Conservation (phyloP, 192 early-diverging fungal species). For the Diversispora eburnea region DNA sequence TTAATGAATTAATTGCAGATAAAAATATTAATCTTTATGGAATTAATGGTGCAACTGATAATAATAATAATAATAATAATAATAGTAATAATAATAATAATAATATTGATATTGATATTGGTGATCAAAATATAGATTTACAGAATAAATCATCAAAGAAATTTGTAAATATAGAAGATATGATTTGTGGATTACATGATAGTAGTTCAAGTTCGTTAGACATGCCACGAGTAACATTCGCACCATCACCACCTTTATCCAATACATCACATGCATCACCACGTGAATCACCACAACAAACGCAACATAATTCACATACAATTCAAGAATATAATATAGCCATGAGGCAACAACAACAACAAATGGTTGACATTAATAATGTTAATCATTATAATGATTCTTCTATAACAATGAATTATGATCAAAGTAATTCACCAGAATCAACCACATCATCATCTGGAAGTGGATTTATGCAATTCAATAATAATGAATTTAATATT, state of each 20-base stretch:
- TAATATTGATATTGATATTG: background rate
- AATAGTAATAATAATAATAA: background rate
- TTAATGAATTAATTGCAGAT: conserved; percentile 4
- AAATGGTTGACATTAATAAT: background rate
- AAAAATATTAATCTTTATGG: conserved; percentile 22
- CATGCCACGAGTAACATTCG: too few species aligned
- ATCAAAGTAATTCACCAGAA: background rate
- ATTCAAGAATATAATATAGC: background rate
- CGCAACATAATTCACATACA: background rate
- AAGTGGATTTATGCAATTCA: background rate
- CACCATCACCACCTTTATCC: too few species aligned
- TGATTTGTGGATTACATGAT: too few species aligned
- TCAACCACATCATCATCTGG: background rate
- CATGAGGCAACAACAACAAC: background rate
- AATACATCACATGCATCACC: background rate
- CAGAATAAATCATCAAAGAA: too few species aligned
- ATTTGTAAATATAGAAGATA: too few species aligned
- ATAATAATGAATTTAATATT: background rate
- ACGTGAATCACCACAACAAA: background rate
- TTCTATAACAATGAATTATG: background rate
- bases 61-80: background rate
- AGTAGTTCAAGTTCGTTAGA: too few species aligned
- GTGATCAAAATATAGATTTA: background rate
- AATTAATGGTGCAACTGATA: background rate
- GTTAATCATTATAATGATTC: background rate